Conservation (phyloP, 208 protist genomes). For the Angomonas deanei region DNA sequence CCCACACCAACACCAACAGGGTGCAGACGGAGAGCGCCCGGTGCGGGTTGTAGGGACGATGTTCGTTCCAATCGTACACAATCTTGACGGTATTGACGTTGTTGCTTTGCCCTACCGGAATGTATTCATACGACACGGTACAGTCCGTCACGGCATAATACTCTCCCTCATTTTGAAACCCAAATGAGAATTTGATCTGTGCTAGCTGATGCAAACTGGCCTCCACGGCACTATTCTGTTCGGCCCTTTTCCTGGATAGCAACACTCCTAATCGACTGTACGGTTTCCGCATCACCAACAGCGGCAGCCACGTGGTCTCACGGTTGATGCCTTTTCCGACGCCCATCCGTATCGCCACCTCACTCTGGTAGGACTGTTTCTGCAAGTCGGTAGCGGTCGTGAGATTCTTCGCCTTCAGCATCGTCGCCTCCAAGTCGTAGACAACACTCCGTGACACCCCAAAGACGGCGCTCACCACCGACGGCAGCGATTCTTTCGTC, state of each 20-base stretch:
- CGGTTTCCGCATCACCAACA: constrained; percentile 21
- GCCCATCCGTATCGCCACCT: constrained; percentile 51
- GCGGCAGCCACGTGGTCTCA: constrained; percentile 69
- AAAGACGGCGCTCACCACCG: constrained; percentile 43
- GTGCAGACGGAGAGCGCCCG: constrained; percentile 46
- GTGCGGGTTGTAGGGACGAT: constrained; percentile 56
- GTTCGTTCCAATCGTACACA: constrained; percentile 52
- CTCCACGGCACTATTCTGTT: background rate
- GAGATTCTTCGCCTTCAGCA: constrained; percentile 10
- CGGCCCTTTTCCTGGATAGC: background rate
- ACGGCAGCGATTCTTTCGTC: constrained; percentile 34
- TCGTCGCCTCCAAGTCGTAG: constrained; percentile 4
- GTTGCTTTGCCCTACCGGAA: background rate
- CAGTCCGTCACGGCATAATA: constrained; percentile 59
- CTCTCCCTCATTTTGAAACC: constrained; percentile 37
- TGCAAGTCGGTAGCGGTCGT: background rate
- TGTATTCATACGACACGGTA: constrained; percentile 28
- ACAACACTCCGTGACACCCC: constrained; percentile 27
- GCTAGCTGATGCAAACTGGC: constrained; percentile 28
- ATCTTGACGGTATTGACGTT: constrained; percentile 23
- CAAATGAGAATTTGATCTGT: constrained; percentile 43
- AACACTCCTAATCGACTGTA: constrained; percentile 2
- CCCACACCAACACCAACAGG: constrained; percentile 24
- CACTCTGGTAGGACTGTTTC: constrained; percentile 18
- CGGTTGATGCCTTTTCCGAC: constrained; percentile 48